phyloP scores from a whole-genome alignment of 176 grass and related monocot species.

The Oryza meyeriana region DNA sequence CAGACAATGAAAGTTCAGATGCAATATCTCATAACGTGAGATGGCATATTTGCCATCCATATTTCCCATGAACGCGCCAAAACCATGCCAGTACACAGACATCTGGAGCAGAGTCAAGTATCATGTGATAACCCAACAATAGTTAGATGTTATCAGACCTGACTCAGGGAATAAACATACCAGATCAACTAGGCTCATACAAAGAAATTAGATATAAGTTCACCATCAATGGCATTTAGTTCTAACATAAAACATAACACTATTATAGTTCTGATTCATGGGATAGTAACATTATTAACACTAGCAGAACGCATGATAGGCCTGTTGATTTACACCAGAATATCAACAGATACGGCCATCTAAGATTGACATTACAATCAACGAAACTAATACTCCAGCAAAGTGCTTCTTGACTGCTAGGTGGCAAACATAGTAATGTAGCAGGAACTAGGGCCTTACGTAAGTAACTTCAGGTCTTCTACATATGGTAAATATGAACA shows the following conservation, averaged over 20 bases:
- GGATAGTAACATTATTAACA: background rate
- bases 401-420: background rate
- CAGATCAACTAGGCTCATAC: background rate
- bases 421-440: background rate
- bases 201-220: no score
- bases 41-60: background rate
- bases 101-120: background rate
- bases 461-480: background rate
- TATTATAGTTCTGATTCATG: background rate
- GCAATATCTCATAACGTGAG: background rate
- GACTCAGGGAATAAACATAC: no score
- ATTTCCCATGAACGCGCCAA: no score
- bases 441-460: background rate
- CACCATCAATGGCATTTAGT: background rate
- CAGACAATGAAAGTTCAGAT: background rate
- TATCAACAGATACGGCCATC: background rate
- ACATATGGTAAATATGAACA: background rate
- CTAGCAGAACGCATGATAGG: background rate
- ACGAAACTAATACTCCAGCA: background rate
- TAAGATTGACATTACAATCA: background rate
- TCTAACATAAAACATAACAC: background rate
- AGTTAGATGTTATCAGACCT: background rate
- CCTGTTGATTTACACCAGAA: background rate
- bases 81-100: background rate
- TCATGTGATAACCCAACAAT: background rate